A percentile compares a stretch with the other conserved stretches of the same genome.
phyloP scores from a whole-genome alignment of 2,329 filamentous ascomycete genomes.

The Mycosphaerella sp. region DNA sequence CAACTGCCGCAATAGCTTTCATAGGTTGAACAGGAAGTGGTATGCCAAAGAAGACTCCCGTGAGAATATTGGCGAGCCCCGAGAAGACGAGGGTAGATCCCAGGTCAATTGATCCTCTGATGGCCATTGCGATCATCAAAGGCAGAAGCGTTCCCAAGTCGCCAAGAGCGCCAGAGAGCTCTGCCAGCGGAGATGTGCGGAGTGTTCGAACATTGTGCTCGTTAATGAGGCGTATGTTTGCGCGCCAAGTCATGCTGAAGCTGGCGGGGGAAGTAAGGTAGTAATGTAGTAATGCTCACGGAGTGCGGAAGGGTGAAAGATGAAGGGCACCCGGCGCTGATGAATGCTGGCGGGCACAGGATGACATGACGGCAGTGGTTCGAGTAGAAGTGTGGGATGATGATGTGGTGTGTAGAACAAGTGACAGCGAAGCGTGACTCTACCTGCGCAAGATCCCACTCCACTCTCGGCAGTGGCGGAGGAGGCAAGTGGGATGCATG shows the following conservation, averaged over 20 bases:
- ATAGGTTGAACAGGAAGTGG: constrained; percentile 86
- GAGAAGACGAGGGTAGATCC: constrained; percentile 82
- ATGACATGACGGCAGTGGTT: constrained; percentile 7
- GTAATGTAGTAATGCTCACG: neutral
- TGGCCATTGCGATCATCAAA: constrained; percentile 76
- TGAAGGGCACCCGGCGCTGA: neutral
- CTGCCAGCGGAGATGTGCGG: constrained; percentile 54
- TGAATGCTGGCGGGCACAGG: constrained; percentile 5
- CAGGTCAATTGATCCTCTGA: constrained; percentile 72
- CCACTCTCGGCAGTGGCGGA: constrained; percentile 5
- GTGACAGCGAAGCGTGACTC: constrained; percentile 8
- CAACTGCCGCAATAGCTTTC: constrained; percentile 85
- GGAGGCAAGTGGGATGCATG: neutral
- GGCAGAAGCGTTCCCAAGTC: constrained; percentile 87
- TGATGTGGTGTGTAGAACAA: constrained; percentile 6
- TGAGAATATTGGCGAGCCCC: constrained; percentile 77
- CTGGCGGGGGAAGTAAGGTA: neutral
- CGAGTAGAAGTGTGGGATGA: neutral
- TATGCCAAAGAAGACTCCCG: constrained; percentile 76
- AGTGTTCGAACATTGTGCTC: constrained; percentile 53
- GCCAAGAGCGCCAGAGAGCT: constrained; percentile 82
- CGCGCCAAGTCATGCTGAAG: constrained; percentile 11
- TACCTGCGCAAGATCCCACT: neutral
- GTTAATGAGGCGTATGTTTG: constrained; percentile 26
- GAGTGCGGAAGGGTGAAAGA: neutral